phyloP scores from a whole-genome alignment of 2,329 filamentous ascomycete species.

The Dactylonectria estremocensis region DNA sequence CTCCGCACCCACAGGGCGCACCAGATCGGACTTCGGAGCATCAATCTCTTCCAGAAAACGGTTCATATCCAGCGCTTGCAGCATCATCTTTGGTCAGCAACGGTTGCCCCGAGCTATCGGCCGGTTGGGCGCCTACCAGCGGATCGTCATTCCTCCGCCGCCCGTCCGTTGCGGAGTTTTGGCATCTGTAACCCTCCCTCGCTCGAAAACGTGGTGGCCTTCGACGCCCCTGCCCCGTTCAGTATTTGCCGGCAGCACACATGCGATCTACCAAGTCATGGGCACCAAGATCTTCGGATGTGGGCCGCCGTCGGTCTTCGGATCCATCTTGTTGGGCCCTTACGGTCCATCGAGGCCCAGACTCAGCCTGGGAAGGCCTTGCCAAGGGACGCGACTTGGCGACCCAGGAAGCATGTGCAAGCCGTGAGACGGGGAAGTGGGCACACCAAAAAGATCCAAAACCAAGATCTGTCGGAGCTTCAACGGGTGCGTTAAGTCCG shows the following conservation, averaged over 20 bases:
- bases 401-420: constrained; percentile 4
- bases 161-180: constrained; percentile 26
- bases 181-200: constrained; percentile 17
- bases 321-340: constrained; percentile 27
- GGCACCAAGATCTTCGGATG: constrained; percentile 24
- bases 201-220: too few relatives aligned
- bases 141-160: constrained; percentile 14
- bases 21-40: neutral
- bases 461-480: neutral
- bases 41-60: neutral
- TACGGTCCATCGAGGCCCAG: constrained; percentile 21
- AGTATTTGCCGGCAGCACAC: constrained; percentile 18
- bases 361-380: constrained; percentile 24
- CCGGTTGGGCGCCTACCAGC: neutral
- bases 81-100: neutral
- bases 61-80: neutral
- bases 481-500: constrained; percentile 41
- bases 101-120: constrained; percentile 1
- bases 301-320: constrained; percentile 16
- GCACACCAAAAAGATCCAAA: constrained; percentile 1
- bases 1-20: neutral
- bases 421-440: constrained; percentile 1
- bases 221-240: neutral
- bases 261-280: constrained; percentile 21
- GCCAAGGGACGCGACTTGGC: constrained; percentile 1